Percentiles rank a stretch among this genome's conserved stretches.
Evolutionary conservation across 2,329 filamentous ascomycete species (phyloP).

Genomic region (Talaromyces funiculosus): DNA sequence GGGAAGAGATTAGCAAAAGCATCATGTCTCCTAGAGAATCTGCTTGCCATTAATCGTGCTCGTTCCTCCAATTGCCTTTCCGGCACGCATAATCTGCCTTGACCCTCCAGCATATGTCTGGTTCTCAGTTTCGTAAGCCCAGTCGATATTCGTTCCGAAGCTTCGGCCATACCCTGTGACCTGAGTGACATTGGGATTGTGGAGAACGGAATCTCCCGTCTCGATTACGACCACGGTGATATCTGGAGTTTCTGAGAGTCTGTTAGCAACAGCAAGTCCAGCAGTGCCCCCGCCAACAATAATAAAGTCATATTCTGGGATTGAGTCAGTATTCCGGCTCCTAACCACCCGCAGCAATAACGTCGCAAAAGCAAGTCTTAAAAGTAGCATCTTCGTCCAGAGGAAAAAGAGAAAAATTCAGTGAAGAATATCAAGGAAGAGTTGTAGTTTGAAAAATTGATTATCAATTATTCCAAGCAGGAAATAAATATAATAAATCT

Average conservation of each 20-base stretch:
- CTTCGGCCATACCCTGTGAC: slow-evolving; percentile 20
- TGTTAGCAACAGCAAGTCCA: slow-evolving; percentile 30
- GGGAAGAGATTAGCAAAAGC: not conserved
- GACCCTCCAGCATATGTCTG: slow-evolving; percentile 33
- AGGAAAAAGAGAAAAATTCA: not conserved
- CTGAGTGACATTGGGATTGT: slow-evolving; percentile 27
- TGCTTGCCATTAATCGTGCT: slow-evolving; percentile 40
- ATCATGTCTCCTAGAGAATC: not conserved
- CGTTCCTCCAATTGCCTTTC: slow-evolving; percentile 40
- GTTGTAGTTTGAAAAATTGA: not conserved
- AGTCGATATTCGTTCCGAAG: slow-evolving; percentile 36
- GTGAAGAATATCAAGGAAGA: not conserved
- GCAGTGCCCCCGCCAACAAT: slow-evolving; percentile 31
- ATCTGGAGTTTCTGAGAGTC: slow-evolving; percentile 27
- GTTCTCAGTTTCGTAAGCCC: slow-evolving; percentile 34
- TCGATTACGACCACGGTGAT: slow-evolving; percentile 27
- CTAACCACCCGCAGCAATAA: not conserved
- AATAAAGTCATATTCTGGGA: slow-evolving; percentile 23
- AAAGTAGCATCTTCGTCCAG: not conserved
- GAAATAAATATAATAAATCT: not conserved
- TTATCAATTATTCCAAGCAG: not conserved
- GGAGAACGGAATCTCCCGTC: slow-evolving; percentile 22
- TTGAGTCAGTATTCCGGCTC: not conserved
- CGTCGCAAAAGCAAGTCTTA: not conserved
- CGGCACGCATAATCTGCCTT: slow-evolving; percentile 30